phyloP scores from a whole-genome alignment of 1,284 basidiomycete species.

The Apiotrichum mycotoxinovorans region DNA sequence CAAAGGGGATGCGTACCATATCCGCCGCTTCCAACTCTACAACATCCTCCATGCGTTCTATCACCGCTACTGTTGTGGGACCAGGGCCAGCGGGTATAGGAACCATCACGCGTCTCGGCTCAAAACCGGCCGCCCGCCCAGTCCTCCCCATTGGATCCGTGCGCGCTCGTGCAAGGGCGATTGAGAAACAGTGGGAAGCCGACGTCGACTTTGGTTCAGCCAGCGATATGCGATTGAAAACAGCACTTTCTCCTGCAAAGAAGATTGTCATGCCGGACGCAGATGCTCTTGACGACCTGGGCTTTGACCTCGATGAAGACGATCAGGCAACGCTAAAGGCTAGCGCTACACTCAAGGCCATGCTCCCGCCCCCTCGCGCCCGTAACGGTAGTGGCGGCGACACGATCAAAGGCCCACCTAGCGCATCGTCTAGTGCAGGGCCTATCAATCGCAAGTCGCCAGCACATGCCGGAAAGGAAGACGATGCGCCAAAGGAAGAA shows the following conservation, averaged over 20 bases:
- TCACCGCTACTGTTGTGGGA: conserved; percentile 31
- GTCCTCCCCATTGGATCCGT: conserved; percentile 24
- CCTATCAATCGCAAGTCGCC: neutral
- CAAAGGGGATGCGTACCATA: conserved; percentile 4
- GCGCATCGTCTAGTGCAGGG: too few relatives aligned
- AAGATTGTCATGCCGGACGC: conserved; percentile 24
- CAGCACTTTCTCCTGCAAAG: neutral
- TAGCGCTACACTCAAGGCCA: conserved; percentile 41
- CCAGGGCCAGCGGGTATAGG: conserved; percentile 37
- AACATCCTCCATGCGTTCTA: conserved; percentile 17
- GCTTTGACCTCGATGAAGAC: conserved; percentile 39
- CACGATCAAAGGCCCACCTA: conserved; percentile 12
- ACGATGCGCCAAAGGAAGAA: conserved; percentile 1
- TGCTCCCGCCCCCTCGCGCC: conserved; percentile 35
- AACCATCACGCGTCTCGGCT: conserved; percentile 36
- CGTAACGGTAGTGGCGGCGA: conserved; percentile 11
- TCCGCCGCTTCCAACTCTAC: conserved; percentile 12
- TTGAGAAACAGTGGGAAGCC: conserved; percentile 27
- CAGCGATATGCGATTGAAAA: neutral
- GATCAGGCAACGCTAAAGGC: conserved; percentile 45
- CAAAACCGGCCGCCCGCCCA: conserved; percentile 3
- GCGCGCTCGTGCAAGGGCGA: conserved; percentile 26
- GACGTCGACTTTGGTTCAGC: conserved; percentile 35
- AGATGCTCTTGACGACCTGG: conserved; percentile 40
- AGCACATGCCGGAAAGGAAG: neutral